These are phyloP conservation scores for Plasmodium sp. DNA, from an alignment of 169 alveolate species.

Conservation along the genomic window DNA sequence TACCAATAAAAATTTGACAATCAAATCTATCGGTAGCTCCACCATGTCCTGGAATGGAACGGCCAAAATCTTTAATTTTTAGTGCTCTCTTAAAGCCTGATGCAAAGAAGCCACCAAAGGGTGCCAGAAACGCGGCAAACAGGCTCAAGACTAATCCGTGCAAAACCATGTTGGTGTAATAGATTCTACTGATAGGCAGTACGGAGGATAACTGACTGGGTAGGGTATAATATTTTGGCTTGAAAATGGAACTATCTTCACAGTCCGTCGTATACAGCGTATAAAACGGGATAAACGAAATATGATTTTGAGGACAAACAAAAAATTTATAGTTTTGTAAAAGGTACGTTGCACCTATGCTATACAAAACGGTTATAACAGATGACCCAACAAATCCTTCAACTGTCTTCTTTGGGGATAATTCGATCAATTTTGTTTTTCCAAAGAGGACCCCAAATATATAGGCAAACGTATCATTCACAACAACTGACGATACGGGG, in stretches of 20 bases:
- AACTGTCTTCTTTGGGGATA: conserved; percentile 99
- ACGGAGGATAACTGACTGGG: conserved; percentile 51
- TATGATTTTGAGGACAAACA: conserved; percentile 92
- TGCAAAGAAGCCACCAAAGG: conserved; percentile 99
- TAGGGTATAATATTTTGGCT: conserved; percentile 39
- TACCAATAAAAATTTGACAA: conserved; percentile 95
- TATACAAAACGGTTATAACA: conserved; percentile 87
- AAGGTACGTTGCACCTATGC: conserved; percentile 76
- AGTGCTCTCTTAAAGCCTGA: conserved; percentile 99
- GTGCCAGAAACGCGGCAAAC: conserved; percentile 97
- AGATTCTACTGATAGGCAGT: conserved; percentile 21
- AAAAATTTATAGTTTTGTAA: conserved; percentile 83
- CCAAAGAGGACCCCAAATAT: conserved; percentile 97
- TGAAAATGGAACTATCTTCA: conserved; percentile 75
- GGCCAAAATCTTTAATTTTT: conserved; percentile 98
- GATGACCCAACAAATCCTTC: conserved; percentile 98
- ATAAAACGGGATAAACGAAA: conserved; percentile 90
- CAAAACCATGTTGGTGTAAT: conserved; percentile 84
- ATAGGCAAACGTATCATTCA: conserved; percentile 97
- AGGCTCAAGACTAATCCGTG: conserved; percentile 95
- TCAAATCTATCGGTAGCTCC: conserved; percentile 99
- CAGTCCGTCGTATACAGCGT: conserved; percentile 75
- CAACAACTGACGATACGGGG: conserved; percentile 94
- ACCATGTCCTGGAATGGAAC: conserved; percentile 99
- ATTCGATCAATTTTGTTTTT: conserved; percentile 91